A percentile compares a stretch with the other conserved stretches of the same genome.
Conservation (phyloP, 2,329 filamentous ascomycete species). For the Ambrosiella cleistominuta region DNA sequence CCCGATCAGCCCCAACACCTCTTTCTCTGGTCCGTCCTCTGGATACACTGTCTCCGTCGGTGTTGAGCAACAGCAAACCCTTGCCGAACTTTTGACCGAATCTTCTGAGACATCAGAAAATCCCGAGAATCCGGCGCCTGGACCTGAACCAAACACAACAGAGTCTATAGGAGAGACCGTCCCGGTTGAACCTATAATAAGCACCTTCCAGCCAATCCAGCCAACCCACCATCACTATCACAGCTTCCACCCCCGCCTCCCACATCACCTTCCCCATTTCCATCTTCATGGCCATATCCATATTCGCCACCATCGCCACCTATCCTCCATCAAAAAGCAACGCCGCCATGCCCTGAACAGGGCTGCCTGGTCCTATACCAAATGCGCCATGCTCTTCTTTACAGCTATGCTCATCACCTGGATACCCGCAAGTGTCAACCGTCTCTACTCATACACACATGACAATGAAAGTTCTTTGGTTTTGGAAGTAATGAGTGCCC, state of each 20-base stretch:
- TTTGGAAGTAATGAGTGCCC: conserved; percentile 46
- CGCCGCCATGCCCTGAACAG: conserved; percentile 30
- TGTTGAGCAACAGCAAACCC: conserved; percentile 37
- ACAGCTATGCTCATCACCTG: conserved; percentile 47
- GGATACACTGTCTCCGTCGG: conserved; percentile 43
- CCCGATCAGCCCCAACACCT: not conserved
- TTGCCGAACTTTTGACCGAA: not conserved
- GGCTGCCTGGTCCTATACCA: conserved; percentile 46
- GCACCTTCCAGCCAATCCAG: not conserved
- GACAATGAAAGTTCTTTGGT: conserved; percentile 29
- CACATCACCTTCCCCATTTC: not conserved
- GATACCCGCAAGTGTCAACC: conserved; percentile 55
- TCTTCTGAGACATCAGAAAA: too few relatives aligned
- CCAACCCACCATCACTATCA: conserved; percentile 24
- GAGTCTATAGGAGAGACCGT: not conserved
- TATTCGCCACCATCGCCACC: conserved; percentile 13
- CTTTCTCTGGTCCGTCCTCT: conserved; percentile 21
- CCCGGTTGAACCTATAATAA: not conserved
- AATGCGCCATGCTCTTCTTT: conserved; percentile 49
- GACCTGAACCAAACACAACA: not conserved
- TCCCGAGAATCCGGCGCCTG: too few relatives aligned
- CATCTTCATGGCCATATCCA: not conserved
- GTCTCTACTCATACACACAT: conserved; percentile 46
- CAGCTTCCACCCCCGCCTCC: not conserved
- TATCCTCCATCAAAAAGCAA: conserved; percentile 9